Base-by-base conservation (phyloP, 129 eudicot species). In the Helianthus tuberosus region DNA sequence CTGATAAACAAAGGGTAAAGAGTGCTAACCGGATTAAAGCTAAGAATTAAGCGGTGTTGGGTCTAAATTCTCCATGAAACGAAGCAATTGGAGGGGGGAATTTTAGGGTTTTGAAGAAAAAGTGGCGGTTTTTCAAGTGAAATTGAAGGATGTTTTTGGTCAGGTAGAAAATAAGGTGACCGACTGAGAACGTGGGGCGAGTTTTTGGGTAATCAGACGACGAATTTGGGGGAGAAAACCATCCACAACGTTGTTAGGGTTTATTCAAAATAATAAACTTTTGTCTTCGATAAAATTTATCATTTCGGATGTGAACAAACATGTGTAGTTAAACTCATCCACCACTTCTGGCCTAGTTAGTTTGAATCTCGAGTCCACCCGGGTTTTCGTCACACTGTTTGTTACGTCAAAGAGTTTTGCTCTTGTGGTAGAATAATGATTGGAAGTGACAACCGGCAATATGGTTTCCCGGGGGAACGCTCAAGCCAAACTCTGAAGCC, bases 31-130 rank as follows among this genome's bases (percentile, higher is more conserved):
- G 49, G 75, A 48, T 68, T 27, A 77, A 11, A 47, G 52, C 49
- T 47, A 11, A 17, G 14, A 48, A 68, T 35, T 60, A 59, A 77
- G 44, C 69, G 35, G 75, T 23, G 43, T 47, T 67, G 74, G 52
- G 69, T n/a, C 69, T 46, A 68, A 25, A 47, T 69, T 77, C 32
- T 58, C 81, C 81, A 77, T 68, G 20, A 68, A 38, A 68, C 50
- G 25, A 67, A 13, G 15, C 47, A 68, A 29, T 35, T 58, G 53
- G 53, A 68, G 63, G 75, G 70, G 16, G 23, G 32, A 16, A 16
- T 4, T 55, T 63, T 68, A 68, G 81, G 80, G 75, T 36, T 76
- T 76, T 54, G 36, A 47, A 14, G 70, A 25, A 29, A 20, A 57
- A 43, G 47, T 17, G 27, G 16, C 55, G 38, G 25, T 6, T 50